Percentiles rank a stretch among this genome's conserved stretches.
These are phyloP conservation scores for Candida odintsovae DNA, from an alignment of 805 yeast species.

Conservation along the genomic window DNA sequence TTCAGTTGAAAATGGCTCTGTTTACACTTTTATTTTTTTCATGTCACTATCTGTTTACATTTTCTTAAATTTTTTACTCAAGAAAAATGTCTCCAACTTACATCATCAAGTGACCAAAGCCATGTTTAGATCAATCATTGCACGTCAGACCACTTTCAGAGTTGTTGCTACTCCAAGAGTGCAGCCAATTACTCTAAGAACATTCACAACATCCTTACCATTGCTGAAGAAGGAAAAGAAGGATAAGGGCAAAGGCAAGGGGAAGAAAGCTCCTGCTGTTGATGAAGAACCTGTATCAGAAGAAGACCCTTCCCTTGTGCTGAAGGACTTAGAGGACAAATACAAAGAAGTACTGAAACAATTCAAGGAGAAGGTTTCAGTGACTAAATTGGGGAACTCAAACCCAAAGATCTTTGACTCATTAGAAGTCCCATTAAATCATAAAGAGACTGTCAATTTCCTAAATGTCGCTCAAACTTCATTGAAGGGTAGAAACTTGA, in stretches of 20 bases:
- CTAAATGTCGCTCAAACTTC: conserved; percentile 67
- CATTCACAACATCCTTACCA: conserved; percentile 3
- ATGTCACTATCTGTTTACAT: not conserved
- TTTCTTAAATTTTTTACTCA: not conserved
- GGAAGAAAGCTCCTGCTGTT: not conserved
- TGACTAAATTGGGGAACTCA: conserved; percentile 63
- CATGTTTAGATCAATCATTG: conserved; percentile 5
- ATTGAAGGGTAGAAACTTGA: conserved; percentile 57
- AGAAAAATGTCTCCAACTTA: not conserved
- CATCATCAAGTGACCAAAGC: not conserved
- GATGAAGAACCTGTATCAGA: conserved; percentile 10
- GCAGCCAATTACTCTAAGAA: conserved; percentile 1
- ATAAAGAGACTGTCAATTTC: conserved; percentile 42
- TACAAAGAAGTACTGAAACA: conserved; percentile 45
- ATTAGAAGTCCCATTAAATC: conserved; percentile 44
- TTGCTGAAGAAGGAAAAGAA: conserved; percentile 18
- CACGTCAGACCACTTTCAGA: not conserved
- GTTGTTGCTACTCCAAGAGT: not conserved
- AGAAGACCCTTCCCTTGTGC: conserved; percentile 17
- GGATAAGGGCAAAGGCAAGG: conserved; percentile 5
- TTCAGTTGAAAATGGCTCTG: no score
- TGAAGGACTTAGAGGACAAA: conserved; percentile 12
- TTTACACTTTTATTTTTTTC: not conserved
- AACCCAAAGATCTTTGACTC: conserved; percentile 62
- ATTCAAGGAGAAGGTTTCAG: conserved; percentile 52